phyloP scores from a whole-genome alignment of 2,329 filamentous ascomycete species.

The Beauveria brongniartii region DNA sequence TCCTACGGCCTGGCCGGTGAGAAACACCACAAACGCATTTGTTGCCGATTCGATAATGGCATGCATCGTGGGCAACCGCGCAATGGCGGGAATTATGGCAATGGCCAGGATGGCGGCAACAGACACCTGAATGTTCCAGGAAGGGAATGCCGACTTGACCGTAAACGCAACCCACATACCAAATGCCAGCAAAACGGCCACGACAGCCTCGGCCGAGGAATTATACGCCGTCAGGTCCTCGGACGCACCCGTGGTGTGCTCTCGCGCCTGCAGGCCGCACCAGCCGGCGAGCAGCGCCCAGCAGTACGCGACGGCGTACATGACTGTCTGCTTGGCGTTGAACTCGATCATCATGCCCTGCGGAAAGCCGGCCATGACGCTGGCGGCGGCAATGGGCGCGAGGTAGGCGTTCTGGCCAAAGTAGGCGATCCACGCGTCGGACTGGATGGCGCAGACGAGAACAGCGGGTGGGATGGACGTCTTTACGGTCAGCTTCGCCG shows the following conservation, averaged over 20 bases:
- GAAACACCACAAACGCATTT: background rate
- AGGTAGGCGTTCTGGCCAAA: conserved; percentile 8
- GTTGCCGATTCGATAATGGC: background rate
- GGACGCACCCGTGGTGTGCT: background rate
- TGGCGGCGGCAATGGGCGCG: conserved; percentile 5
- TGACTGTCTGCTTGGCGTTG: background rate
- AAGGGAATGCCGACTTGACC: conserved; percentile 6
- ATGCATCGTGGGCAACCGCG: background rate
- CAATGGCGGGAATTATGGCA: background rate
- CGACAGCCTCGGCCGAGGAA: conserved; percentile 7
- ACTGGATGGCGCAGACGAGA: conserved; percentile 10
- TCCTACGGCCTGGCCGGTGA: background rate
- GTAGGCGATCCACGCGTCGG: conserved; percentile 5
- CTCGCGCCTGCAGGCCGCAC: conserved; percentile 5
- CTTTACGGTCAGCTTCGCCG: conserved; percentile 1
- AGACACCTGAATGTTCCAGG: background rate
- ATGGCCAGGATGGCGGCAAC: background rate
- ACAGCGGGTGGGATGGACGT: conserved; percentile 4
- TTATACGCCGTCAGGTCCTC: background rate
- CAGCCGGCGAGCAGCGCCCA: conserved; percentile 10
- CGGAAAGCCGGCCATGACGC: conserved; percentile 1
- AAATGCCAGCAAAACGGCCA: background rate
- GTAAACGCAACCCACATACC: conserved; percentile 8
- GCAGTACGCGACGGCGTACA: conserved; percentile 5
- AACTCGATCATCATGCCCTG: conserved; percentile 8